phyloP scores from a whole-genome alignment of 108 stramenopile genomes.

The Skeletonema grethae region DNA sequence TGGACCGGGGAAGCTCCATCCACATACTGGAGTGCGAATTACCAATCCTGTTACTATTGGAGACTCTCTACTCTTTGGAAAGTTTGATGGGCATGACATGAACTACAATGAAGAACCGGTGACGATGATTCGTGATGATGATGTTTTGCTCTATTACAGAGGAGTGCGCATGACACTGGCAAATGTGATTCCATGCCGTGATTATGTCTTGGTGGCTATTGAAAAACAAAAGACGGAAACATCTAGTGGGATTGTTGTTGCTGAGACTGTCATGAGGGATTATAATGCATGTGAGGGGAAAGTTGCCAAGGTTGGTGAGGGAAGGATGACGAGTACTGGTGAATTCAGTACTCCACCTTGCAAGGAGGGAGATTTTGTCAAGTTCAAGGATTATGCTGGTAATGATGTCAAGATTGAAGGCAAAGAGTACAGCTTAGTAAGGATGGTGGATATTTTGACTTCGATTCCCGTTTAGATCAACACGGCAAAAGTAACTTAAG shows the following conservation, averaged over 20 bases:
- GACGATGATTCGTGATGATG: conserved; percentile 93
- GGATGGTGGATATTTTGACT: conserved; percentile 92
- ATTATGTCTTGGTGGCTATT: conserved; percentile 88
- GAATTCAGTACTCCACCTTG: conserved; percentile 70
- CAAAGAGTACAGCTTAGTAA: conserved; percentile 81
- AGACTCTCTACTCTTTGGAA: conserved; percentile 89
- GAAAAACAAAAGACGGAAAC: conserved; percentile 71
- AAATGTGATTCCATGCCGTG: conserved; percentile 83
- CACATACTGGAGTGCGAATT: conserved; percentile 86
- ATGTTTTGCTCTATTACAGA: conserved; percentile 84
- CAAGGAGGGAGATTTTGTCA: conserved; percentile 85
- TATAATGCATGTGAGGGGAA: conserved; percentile 79
- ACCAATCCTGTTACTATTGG: conserved; percentile 82
- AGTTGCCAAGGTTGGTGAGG: conserved; percentile 94
- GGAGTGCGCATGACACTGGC: conserved; percentile 86
- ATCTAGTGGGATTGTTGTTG: conserved; percentile 85
- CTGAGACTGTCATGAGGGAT: conserved; percentile 74
- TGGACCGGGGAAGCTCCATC: conserved; percentile 89
- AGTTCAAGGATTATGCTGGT: conserved; percentile 95
- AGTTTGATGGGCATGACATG: conserved; percentile 89
- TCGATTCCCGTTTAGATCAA: conserved; percentile 20
- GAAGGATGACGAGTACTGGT: conserved; percentile 86
- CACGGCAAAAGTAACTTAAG: neutral
- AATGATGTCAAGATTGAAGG: conserved; percentile 92
- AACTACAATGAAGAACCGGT: conserved; percentile 91